Base-by-base conservation (phyloP, 2,329 filamentous ascomycete genomes). In the Ascochyta fabae region DNA sequence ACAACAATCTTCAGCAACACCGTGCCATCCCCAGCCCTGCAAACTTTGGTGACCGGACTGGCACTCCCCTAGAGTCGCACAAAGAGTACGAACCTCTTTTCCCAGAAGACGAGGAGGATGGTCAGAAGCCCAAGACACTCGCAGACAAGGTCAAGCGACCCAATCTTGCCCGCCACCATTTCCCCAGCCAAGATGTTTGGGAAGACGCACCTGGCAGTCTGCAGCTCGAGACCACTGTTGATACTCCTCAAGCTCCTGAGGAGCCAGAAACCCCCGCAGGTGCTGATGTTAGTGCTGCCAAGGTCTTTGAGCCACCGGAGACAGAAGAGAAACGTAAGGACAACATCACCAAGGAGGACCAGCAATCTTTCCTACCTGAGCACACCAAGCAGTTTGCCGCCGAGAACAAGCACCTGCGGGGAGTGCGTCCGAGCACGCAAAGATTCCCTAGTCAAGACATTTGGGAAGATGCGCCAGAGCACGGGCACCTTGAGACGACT, bases 71-170 rank as follows among this genome's bases (percentile, higher is more conserved):
- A 8, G 92, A 96, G 66, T 89, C 96, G 68, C 90, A 96, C 5
- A 89, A 93, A 67, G 93, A 98, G 74, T 98, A 98, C 69, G 94
- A 98, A 73, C 95, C 95, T 1, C 80, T 99, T 3, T 99, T 99
- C 76, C 88, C 91, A 0, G 92, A 82, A 36, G 79, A 86, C 13
- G 83, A 95, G 53, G 90, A 93, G 15, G 77, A 82, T 23, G 78
- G 81, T 46, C 82, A 82, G 60, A 76, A 82, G 53, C 79, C 79
- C 8, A 70, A 82, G 45, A 81, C 81, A n/a, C 77, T 81, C 29
- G 78, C 78, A 29, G 81, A 86, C 55, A 82, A 82, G 60, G 79
- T 86, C 63, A 86, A 85, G 73, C 77, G 80, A 39, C 79, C 80
- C 26, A 79, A 77, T 48, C 72, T 81, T 54, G 77, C 78, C 47